These are phyloP conservation scores for Lentinula detonsa DNA, from an alignment of 768 basidiomycete species.

Conservation along the genomic window DNA sequence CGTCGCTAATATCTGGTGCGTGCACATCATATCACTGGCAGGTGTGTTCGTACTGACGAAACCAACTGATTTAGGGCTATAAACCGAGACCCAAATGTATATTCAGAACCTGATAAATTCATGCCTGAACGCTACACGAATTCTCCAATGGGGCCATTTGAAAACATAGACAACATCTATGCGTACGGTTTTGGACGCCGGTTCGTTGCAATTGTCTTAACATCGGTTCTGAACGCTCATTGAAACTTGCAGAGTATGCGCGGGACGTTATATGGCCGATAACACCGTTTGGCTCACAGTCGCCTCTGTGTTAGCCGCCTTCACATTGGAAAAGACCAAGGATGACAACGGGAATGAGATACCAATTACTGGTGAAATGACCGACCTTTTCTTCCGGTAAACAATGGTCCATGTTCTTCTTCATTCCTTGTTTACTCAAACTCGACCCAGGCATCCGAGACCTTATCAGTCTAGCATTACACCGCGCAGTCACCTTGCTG, in stretches of 20 bases:
- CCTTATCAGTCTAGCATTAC: not conserved
- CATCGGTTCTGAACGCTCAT: not conserved
- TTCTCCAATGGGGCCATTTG: not conserved
- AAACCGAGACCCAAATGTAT: conserved; percentile 19
- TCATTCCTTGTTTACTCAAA: not conserved
- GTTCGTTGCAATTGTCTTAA: not conserved
- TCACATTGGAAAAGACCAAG: not conserved
- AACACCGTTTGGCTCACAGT: conserved; percentile 1
- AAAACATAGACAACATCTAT: not conserved
- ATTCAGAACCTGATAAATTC: conserved; percentile 17
- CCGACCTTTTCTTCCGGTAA: not conserved
- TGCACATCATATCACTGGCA: not conserved
- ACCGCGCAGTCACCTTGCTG: not conserved
- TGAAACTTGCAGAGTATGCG: not conserved
- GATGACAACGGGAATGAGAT: conserved; percentile 2
- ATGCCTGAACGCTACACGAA: conserved; percentile 13
- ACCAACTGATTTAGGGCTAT: conserved; percentile 12
- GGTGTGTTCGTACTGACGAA: not conserved
- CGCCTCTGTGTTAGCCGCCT: not conserved
- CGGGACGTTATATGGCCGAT: not conserved
- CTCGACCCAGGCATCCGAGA: not conserved
- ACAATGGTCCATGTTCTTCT: not conserved
- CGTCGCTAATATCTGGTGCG: conserved; percentile 1
- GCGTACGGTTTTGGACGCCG: conserved; percentile 1
- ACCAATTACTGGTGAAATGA: not conserved